Base-by-base conservation (phyloP, 2,329 filamentous ascomycete genomes). In the Hypoxylon sp. region DNA sequence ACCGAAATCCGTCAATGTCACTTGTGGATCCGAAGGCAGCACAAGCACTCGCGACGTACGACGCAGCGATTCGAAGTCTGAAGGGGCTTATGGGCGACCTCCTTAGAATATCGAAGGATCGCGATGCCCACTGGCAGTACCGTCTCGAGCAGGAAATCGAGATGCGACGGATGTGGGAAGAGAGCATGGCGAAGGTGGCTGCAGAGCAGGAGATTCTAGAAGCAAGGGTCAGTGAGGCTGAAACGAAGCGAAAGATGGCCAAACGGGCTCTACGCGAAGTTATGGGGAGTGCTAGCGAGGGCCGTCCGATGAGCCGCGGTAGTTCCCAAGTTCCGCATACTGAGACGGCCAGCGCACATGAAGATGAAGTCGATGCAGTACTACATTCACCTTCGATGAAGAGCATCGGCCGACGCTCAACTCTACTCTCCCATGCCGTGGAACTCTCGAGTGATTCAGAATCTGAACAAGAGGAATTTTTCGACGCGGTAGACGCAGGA, bases 111-210 rank as follows among this genome's bases (percentile, higher is more conserved):
- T 95, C 95, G 7, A 91, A 92, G 75, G 96, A 99, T 77, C 92
- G 97, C 57, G 96, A 99, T 80, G 90, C 94, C 0, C 97, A 97
- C 79, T 99, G 96, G 96, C 95, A 98, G 79, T 97, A 97, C 78
- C 91, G 95, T 13, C 85, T 99, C 44, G 95, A 97, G 73, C 91
- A 94, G 60, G 96, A 99, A 82, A 91, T 91, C 48, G 93, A 97
- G 78, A 91, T 98, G 82, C 90, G 96, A 40, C 91, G 93, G 66
- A 93, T 99, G 89, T 99, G 96, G 96, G 96, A 99, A 81, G 96
- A 99, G 76, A 98, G 95, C 81, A 98, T 99, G 96, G 94, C 96
- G 8, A 91, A 95, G 75, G 92, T 99, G n/a, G 96, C 95, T 17
- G 90, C 90, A 62, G 96, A 99, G 79, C 96, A 99, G 75, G 96